A percentile compares a stretch with the other conserved stretches of the same genome.
phyloP scores from a whole-genome alignment of 257 asterid species.

The Solanum peruvianum region DNA sequence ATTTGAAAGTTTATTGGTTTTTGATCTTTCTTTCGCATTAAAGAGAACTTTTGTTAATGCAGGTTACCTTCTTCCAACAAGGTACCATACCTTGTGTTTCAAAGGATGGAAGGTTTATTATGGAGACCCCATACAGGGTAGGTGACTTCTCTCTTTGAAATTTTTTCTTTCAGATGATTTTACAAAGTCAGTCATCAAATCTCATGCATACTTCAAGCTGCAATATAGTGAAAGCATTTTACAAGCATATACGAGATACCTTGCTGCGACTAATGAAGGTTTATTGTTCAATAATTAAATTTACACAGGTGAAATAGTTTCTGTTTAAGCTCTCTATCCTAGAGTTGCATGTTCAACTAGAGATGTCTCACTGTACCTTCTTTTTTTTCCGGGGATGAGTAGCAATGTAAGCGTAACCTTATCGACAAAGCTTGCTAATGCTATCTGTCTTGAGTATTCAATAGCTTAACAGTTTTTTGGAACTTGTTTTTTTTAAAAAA shows the following conservation, averaged over 20 bases:
- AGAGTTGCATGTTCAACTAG: not conserved
- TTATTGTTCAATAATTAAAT: not conserved
- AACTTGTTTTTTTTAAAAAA: not conserved
- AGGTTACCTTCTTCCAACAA: slow-evolving; percentile 96
- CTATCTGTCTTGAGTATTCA: not conserved
- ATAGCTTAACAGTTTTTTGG: not conserved
- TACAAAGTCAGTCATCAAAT: not conserved
- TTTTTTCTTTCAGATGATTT: not conserved
- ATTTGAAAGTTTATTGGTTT: not conserved
- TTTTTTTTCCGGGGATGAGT: not conserved
- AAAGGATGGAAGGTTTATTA: slow-evolving; percentile 79
- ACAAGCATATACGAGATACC: not conserved
- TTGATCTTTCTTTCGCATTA: slow-evolving; percentile 11
- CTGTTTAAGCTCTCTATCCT: not conserved
- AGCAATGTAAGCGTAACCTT: not conserved
- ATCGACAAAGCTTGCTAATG: not conserved
- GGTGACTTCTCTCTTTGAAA: slow-evolving; percentile 10
- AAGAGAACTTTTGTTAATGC: slow-evolving; percentile 11
- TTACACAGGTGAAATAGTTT: not conserved
- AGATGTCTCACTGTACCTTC: not conserved
- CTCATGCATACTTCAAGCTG: not conserved
- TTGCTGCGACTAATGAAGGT: not conserved
- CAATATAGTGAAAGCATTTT: not conserved
- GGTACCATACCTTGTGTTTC: slow-evolving; percentile 95
- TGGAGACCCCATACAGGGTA: slow-evolving; percentile 91